Conservation (phyloP, 2,329 filamentous ascomycete species). For the Trichoderma simmonsii region DNA sequence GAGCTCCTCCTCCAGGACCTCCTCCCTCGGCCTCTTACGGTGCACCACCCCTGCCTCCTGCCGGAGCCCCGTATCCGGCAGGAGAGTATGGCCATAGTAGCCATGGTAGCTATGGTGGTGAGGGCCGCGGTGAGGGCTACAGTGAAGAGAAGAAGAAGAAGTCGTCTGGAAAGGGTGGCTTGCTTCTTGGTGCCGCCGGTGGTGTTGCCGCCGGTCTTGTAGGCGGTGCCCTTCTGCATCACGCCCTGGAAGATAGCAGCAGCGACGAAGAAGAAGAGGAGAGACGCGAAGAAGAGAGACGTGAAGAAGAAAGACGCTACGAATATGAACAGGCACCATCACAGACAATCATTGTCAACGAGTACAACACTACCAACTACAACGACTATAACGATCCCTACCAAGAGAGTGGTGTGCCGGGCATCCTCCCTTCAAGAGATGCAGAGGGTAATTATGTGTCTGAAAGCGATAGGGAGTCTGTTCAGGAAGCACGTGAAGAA, state of each 20-base stretch:
- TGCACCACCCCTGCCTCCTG: conserved; percentile 21
- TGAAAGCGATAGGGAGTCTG: conserved; percentile 38
- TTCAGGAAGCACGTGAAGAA: conserved; percentile 41
- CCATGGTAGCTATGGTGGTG: neutral
- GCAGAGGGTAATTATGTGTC: conserved; percentile 36
- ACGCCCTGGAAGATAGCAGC: conserved; percentile 43
- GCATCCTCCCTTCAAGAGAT: conserved; percentile 37
- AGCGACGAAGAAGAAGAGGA: conserved; percentile 21
- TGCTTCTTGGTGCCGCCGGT: conserved; percentile 57
- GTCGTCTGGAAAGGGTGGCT: conserved; percentile 48
- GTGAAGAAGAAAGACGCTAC: neutral
- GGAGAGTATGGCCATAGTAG: conserved; percentile 14
- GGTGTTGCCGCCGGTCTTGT: conserved; percentile 57
- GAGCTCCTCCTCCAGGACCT: neutral
- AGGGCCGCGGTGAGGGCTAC: neutral
- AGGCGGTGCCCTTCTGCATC: conserved; percentile 56
- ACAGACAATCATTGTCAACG: conserved; percentile 16
- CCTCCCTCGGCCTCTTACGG: conserved; percentile 11
- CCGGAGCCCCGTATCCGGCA: too few relatives aligned
- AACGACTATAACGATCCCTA: conserved; percentile 10
- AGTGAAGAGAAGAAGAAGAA: conserved; percentile 29
- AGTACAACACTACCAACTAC: neutral
- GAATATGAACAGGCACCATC: neutral
- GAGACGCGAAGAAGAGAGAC: neutral
- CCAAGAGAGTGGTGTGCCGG: conserved; percentile 10